Base-by-base conservation (phyloP, 2,329 filamentous ascomycete genomes). In the Leptodontidium sp. region DNA sequence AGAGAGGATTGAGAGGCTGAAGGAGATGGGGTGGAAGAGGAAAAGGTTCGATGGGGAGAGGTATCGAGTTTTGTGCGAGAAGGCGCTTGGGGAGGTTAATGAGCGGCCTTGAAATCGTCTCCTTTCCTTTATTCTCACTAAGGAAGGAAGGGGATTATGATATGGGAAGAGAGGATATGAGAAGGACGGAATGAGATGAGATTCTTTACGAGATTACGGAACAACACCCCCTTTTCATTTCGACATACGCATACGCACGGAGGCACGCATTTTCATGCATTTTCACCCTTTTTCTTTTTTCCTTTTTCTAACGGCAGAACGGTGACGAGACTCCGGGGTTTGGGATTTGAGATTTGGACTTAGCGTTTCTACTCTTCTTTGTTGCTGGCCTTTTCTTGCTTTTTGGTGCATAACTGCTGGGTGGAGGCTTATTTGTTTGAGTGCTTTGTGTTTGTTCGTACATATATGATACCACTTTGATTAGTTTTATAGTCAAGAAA, bases 1-100 rank as follows among this genome's bases (percentile, higher is more conserved):
- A 53, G 68, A 69, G 24, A 47, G 74, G 12, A 74, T 75, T 29
- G 58, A 66, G 32, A 70, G 68, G 38, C 47, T 75, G 47, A 74
- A 65, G 58, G 71, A 70, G 32, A 35, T 26, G 2, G 73, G 73
- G 1, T 76, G 72, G 73, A 65, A 64, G 21, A 73, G 72, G 47
- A 67, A 73, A 55, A 65, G 76, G 5, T 78, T 76, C 61, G 70
- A 76, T 68, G 66, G 65, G 0, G 63, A 64, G 40, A 68, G 73
- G 45, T 77, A 76, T 69, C 61, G 69, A 50, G 49, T 62, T n/a
- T 66, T 78, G 32, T 76, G 75, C 55, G 72, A 77, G 61, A 71
- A 64, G 38, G 76, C 72, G 2, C 59, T 77, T 32, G 47, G 14
- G 1, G 75, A 77, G 61, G 26, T 75, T 50, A 64, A 67, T 12